These are phyloP conservation scores for Neofusicoccum ribis DNA, from an alignment of 2,329 filamentous ascomycete species.

Conservation along the genomic window DNA sequence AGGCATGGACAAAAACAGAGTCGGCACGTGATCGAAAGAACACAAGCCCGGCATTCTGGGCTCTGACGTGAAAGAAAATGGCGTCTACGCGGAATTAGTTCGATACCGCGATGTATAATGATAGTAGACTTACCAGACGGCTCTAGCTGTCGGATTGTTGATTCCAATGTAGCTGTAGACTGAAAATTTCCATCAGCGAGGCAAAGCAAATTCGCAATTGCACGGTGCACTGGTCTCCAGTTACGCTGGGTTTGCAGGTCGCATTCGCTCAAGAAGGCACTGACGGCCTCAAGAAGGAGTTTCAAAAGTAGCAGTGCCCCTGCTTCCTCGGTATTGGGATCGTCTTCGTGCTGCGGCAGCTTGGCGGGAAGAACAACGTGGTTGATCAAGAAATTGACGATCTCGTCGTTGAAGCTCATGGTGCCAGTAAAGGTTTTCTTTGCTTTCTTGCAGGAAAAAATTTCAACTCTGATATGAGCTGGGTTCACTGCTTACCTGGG, in stretches of 20 bases:
- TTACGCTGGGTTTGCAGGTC: background rate
- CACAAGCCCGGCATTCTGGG: slow-evolving; percentile 51
- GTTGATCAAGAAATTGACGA: slow-evolving; percentile 40
- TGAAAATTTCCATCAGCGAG: no score
- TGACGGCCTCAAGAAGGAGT: background rate
- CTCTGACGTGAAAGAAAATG: slow-evolving; percentile 39
- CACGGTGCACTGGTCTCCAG: background rate
- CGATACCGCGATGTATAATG: no score
- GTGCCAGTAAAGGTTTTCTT: no score
- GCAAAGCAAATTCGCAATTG: no score
- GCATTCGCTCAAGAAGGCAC: background rate
- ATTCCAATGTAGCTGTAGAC: no score
- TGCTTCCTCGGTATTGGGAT: background rate
- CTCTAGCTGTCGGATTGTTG: no score
- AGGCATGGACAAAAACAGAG: slow-evolving; percentile 42
- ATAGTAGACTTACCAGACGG: no score
- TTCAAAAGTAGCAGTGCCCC: background rate
- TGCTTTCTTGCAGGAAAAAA: no score
- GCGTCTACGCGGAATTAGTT: background rate
- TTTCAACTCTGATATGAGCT: no score
- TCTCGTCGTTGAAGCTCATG: background rate
- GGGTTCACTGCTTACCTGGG: no score
- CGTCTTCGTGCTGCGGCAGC: slow-evolving; percentile 44
- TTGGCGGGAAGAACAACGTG: slow-evolving; percentile 53
- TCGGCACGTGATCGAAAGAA: slow-evolving; percentile 30